Base-by-base conservation (phyloP, 306 rosid genomes). In the Hippophae rhamnoides region DNA sequence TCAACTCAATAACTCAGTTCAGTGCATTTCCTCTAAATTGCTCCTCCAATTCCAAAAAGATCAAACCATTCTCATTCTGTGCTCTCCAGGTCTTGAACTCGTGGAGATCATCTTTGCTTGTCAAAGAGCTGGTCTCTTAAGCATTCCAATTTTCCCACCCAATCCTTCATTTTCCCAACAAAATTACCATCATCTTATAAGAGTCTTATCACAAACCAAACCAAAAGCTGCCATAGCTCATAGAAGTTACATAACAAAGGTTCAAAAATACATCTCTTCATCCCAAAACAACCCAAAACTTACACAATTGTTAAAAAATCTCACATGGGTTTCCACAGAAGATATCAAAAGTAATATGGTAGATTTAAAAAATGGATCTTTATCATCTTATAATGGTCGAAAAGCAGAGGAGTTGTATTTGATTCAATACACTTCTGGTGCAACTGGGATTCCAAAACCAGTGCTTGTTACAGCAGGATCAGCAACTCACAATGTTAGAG, bases 341-440 rank as follows among this genome's bases (percentile, higher is more conserved):
- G 62, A 75, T 41, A 3, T 80, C 62, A 78, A 62, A 67, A 23
- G 11, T 10, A 45, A 61, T 52, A 57, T 40, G 31, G 10, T 5
- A 2, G 48, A 44, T 43, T 50, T 12, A 1, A 42, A 23, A 11
- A 13, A 10, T 45, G 57, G 50, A 9, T 41, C 47, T 47, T n/a
- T 23, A 44, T 12, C 31, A 1, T 25, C 78, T 0, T 79, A 84
- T 58, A 31, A 5, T 11, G 97, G 97, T 43, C 76, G 94, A 55
- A 64, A 59, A 44, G 67, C 74, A 0, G 64, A 77, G 0, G 97
- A 90, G 9, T 40, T 72, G 43, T 90, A 84, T 61, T 55, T 86
- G 71, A 72, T 86, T 69, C 94, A 86, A 57, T 90, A 90, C 90
- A 86, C 94, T 0, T 89, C 95, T 0, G 97, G 94, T 10, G 77